A percentile compares a stretch with the other conserved stretches of the same genome.
phyloP scores from a whole-genome alignment of 169 alveolate genomes.

The Plasmodium sp. region DNA sequence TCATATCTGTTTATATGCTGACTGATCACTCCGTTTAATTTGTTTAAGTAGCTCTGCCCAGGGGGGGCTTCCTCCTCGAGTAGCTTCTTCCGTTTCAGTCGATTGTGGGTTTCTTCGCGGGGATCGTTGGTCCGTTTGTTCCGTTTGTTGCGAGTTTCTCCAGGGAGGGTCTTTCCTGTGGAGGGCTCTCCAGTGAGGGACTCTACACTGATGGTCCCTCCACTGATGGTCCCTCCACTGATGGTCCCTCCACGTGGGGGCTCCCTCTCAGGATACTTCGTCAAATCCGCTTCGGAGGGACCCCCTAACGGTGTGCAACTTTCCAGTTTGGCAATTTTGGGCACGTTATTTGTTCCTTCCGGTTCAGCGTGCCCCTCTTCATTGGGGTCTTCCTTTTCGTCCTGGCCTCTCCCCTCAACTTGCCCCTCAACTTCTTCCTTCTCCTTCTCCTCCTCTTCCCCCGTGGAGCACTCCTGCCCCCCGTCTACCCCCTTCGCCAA shows the following conservation, averaged over 20 bases:
- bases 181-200: neutral
- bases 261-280: neutral
- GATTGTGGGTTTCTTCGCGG: neutral
- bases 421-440: neutral
- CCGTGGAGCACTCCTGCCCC: neutral
- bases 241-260: neutral
- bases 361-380: neutral
- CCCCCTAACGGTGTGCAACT: neutral
- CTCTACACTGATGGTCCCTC: neutral
- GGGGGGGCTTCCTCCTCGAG: neutral
- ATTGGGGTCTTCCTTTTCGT: neutral
- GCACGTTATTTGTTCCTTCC: neutral
- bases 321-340: neutral
- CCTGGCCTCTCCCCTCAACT: neutral
- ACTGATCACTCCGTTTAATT: neutral
- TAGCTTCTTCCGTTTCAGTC: neutral
- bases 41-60: neutral
- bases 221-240: neutral
- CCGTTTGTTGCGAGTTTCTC: neutral
- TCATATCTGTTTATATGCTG: constrained; percentile 16
- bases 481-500: neutral
- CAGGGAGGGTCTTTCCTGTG: neutral
- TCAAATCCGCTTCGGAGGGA: neutral
- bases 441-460: neutral
- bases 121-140: neutral